Base-by-base conservation (phyloP, 176 grass and related monocot genomes). In the Metroxylon sagu region DNA sequence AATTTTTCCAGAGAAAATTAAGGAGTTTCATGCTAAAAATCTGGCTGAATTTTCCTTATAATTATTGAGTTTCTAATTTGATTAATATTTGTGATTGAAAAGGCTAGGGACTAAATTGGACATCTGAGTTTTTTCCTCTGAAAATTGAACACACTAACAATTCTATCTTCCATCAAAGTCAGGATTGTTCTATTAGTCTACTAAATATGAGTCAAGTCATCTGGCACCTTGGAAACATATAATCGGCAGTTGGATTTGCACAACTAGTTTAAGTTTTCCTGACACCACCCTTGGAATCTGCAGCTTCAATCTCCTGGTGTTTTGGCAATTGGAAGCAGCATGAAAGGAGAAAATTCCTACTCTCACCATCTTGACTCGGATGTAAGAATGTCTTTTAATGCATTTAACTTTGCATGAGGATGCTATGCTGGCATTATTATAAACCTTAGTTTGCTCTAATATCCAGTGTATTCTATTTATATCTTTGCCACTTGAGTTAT, bases 311-410 rank as follows among this genome's bases (percentile, higher is more conserved):
- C 93, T 29, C 88, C 93, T 66, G 79, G 93, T 53, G 93, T 98
- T 70, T 79, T 98, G 76, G 52, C 93, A 16, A 98, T 92, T 21
- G 93, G 93, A 61, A 92, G 87, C 70, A 98, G 93, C 73, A 83
- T 78, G 93, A 98, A 98, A 81, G 93, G 93, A 61, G 87, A 98
- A 87, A 98, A 98, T 68, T 98, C 93, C 15, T 98, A 98, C 56
- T 98, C 93, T 56, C 93, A 98, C 54, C 93, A 98, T 77, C 93
- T 98, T 70, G 93, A 98, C 62, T 87, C 88, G 25, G 84, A 98
- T 70, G 93, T 98, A 79, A 92, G 81, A 74, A 68, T 70, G n/a
- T 52, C 23, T 68, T 75, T 49, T 54, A 14, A n/a, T 29, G 35
- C 16, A 8, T 55, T 43, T 56, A n/a, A 4, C 31, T 31, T 66